A percentile compares a stretch with the other conserved stretches of the same genome.
Conservation (phyloP, 495 filamentous ascomycete species). For the Tuber microsphaerosporum region DNA sequence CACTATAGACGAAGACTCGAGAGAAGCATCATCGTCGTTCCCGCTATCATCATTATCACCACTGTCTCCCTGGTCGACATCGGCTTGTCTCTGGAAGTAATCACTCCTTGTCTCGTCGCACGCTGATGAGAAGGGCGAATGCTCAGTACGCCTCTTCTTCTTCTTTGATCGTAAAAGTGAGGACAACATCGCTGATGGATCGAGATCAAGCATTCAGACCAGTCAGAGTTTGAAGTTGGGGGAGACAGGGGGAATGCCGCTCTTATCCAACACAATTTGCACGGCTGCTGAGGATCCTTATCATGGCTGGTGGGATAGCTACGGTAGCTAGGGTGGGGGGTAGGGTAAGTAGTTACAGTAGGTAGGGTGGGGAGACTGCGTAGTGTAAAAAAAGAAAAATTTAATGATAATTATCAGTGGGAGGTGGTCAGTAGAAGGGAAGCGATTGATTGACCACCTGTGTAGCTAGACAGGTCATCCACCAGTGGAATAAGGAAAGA, state of each 20-base stretch:
- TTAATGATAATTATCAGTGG: not conserved
- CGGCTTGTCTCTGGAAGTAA: no score
- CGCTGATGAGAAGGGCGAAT: slow-evolving; percentile 47
- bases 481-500: not conserved
- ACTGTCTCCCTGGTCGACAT: no score
- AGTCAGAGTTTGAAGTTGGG: slow-evolving; percentile 1
- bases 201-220: slow-evolving; percentile 1
- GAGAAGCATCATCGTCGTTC: no score
- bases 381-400: not conserved
- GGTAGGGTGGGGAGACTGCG: not conserved
- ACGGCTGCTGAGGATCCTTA: not conserved
- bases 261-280: not conserved
- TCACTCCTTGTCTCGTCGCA: no score
- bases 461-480: not conserved
- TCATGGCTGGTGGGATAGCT: not conserved
- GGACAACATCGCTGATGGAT: slow-evolving; percentile 45
- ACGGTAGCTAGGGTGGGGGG: not conserved
- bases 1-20: no score
- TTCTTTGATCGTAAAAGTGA: slow-evolving; percentile 48
- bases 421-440: not conserved
- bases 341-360: not conserved
- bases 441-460: not conserved
- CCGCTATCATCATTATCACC: no score
- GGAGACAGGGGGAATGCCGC: not conserved
- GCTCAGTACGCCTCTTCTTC: slow-evolving; percentile 42